Base-by-base conservation (phyloP, 139 green algal genomes). In the Chlamydomonas incerta region DNA sequence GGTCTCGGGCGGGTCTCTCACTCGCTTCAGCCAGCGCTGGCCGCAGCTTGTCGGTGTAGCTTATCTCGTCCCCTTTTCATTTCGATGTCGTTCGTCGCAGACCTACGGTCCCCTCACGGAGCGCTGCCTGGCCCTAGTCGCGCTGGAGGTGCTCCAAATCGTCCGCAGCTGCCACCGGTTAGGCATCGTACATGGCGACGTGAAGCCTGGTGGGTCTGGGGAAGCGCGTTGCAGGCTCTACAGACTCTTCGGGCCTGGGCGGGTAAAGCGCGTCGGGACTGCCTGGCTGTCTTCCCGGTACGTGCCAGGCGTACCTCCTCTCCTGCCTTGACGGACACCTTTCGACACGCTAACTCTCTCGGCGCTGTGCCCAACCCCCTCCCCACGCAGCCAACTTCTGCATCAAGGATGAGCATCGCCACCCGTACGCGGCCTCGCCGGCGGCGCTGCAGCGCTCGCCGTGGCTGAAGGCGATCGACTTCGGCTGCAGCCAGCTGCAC, bases 391-490 rank as follows among this genome's bases (percentile, higher is more conserved):
- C 72, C 28, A 88, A 82, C 72, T 90, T 92, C 74, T 92, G 86
- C 60, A 65, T 92, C 35, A 89, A 83, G 76, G 57, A 92, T 24
- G 77, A 66, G 34, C 82, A 90, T 41, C n/a, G 57, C 28, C 70
- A 81, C 23, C 81, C 70, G 1, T 81, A 74, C 72, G 72, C 31
- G 0, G 20, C 58, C 1, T 58, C 31, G 8, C 37, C 37, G 1
- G 29, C 57, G 28, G 58, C 70, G 21, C 58, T 81, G 23, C 67
- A 66, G 26, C 74, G 74, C 0, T 77, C 81, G 15, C 79, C 85
- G 23, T 93, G 89, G 87, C 85, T 95, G 57, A 88, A 90, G 50
- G 92, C 92, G 18, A 89, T 95, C 21, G 92, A 95, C 85, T 93
- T 95, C 73, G 92, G 92, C 0, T 95, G 92, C 77, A 88, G 69